phyloP scores from a whole-genome alignment of 345 rosid species.

The Fremontodendron californicum region DNA sequence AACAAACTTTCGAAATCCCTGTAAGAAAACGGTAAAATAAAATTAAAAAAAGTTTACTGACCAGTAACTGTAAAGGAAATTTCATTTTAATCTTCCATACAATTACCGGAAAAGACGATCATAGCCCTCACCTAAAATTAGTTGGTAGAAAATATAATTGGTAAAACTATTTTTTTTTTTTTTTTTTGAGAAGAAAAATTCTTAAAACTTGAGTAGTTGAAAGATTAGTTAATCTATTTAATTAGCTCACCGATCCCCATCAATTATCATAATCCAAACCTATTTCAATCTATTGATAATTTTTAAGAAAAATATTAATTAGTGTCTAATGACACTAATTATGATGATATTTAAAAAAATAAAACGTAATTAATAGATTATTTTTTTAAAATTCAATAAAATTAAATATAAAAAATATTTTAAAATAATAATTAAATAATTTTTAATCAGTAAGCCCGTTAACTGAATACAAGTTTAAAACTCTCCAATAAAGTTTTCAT shows the following conservation, averaged over 20 bases:
- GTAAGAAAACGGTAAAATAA: background rate
- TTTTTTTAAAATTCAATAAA: too few species aligned
- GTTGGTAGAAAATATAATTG: background rate
- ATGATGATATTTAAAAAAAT: too few species aligned
- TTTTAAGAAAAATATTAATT: too few species aligned
- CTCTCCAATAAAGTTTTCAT: background rate
- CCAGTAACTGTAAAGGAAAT: too few species aligned
- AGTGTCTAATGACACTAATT: too few species aligned
- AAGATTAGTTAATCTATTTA: background rate
- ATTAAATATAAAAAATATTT: too few species aligned
- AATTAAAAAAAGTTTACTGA: too few species aligned
- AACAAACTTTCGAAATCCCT: conserved; percentile 80
- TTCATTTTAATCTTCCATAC: too few species aligned
- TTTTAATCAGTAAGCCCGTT: too few species aligned
- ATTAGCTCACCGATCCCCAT: background rate
- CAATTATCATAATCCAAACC: background rate
- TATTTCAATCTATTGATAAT: background rate
- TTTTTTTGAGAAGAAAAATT: background rate
- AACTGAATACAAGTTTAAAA: too few species aligned
- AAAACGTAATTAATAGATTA: too few species aligned
- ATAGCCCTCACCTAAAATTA: conserved; percentile 23
- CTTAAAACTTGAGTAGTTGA: background rate
- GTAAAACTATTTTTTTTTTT: background rate
- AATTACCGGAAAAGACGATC: background rate
- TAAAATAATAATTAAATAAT: too few species aligned